A percentile compares a stretch with the other conserved stretches of the same genome.
These are phyloP conservation scores for Metrosideros polymorpha DNA, from an alignment of 441 rosid genomes.

Conservation along the genomic window DNA sequence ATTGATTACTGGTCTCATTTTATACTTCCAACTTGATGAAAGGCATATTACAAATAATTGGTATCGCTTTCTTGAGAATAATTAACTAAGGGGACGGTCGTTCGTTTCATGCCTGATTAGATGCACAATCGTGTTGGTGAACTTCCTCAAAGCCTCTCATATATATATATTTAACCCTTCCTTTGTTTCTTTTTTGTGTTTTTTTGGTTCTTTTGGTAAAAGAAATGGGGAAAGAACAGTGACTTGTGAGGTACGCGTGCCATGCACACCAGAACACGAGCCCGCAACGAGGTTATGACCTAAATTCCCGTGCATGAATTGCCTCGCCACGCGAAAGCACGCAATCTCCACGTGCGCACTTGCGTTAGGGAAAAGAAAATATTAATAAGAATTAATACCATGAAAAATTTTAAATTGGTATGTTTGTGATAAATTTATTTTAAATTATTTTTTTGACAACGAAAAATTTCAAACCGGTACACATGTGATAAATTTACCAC, in stretches of 20 bases:
- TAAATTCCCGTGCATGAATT: neutral
- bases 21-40: neutral
- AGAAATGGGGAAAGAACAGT: neutral
- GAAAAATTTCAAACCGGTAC: too few species aligned
- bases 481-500: too few species aligned
- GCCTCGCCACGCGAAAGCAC: neutral
- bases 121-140: neutral
- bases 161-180: neutral
- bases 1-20: neutral
- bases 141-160: too few species aligned
- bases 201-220: neutral
- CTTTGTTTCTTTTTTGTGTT: neutral
- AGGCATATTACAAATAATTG: neutral
- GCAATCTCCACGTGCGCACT: neutral
- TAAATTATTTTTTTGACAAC: too few species aligned
- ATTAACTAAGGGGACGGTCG: neutral
- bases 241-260: neutral
- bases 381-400: too few species aligned
- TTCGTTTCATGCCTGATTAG: neutral
- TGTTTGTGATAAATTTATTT: too few species aligned
- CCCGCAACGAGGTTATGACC: neutral
- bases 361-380: neutral
- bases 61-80: neutral
- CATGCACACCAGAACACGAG: neutral
- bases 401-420: too few species aligned